Conservation (phyloP, 2,329 filamentous ascomycete genomes). For the Cladophialophora exuberans region DNA sequence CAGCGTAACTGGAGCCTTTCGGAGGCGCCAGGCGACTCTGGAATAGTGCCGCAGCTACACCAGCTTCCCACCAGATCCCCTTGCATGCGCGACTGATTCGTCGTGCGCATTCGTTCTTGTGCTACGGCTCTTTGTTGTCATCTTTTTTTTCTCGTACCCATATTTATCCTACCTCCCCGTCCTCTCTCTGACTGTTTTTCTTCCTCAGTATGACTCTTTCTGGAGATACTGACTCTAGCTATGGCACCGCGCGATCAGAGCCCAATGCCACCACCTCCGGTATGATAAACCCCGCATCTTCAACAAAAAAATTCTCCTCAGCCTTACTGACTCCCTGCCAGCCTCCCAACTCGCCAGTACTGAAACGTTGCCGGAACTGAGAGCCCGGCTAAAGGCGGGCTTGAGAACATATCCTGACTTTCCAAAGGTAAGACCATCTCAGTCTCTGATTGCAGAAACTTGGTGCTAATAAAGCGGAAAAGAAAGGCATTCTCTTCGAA, state of each 20-base stretch:
- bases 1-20: slow-evolving; percentile 13
- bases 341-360: slow-evolving; percentile 35
- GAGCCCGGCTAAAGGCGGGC: slow-evolving; percentile 23
- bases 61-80: slow-evolving; percentile 30
- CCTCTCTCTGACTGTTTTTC: slow-evolving; percentile 19
- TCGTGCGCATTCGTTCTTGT: slow-evolving; percentile 28
- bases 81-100: slow-evolving; percentile 32
- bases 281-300: slow-evolving; percentile 21
- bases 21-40: slow-evolving; percentile 23
- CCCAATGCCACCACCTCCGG: slow-evolving; percentile 34
- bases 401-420: slow-evolving; percentile 31
- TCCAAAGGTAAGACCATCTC: slow-evolving; percentile 20
- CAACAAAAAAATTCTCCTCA: slow-evolving; percentile 8
- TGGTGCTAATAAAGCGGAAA: slow-evolving; percentile 12
- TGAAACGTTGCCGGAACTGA: slow-evolving; percentile 31
- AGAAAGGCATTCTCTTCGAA: slow-evolving; percentile 80
- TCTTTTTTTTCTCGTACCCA: slow-evolving; percentile 29
- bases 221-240: slow-evolving; percentile 19
- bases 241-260: slow-evolving; percentile 35
- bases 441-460: background rate
- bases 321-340: slow-evolving; percentile 21
- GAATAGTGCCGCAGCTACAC: slow-evolving; percentile 25
- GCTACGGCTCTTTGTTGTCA: slow-evolving; percentile 31
- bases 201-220: slow-evolving; percentile 31
- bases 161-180: slow-evolving; percentile 27